Percentiles rank a stretch among this genome's conserved stretches.
These are phyloP conservation scores for Suhomyces vadensis DNA, from an alignment of 805 yeast genomes.

Conservation along the genomic window DNA sequence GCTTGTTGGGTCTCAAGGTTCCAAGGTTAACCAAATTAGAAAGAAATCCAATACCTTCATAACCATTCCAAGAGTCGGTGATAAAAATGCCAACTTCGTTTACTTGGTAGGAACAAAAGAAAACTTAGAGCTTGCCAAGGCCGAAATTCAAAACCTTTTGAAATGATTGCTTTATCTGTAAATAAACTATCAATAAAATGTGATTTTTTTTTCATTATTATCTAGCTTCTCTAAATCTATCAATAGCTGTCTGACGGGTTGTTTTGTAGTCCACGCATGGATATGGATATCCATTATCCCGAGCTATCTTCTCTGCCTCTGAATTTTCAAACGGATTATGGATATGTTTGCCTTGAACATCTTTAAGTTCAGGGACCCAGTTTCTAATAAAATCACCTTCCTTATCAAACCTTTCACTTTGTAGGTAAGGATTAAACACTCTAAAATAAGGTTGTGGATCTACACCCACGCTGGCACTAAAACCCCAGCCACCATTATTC, in stretches of 20 bases:
- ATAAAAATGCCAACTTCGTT: slow-evolving; percentile 53
- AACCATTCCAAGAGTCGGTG: slow-evolving; percentile 61
- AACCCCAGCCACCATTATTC: slow-evolving; percentile 62
- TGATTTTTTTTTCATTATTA: not conserved
- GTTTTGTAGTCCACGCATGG: slow-evolving; percentile 47
- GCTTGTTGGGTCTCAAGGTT: slow-evolving; percentile 77
- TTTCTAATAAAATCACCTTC: slow-evolving; percentile 46
- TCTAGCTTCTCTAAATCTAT: slow-evolving; percentile 40
- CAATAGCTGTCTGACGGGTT: slow-evolving; percentile 44
- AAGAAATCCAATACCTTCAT: slow-evolving; percentile 56
- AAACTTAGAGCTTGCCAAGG: slow-evolving; percentile 42
- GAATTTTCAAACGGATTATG: slow-evolving; percentile 36
- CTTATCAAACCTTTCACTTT: slow-evolving; percentile 50
- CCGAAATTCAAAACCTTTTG: slow-evolving; percentile 13
- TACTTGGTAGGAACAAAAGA: slow-evolving; percentile 61
- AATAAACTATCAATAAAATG: not conserved
- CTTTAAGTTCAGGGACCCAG: slow-evolving; percentile 52
- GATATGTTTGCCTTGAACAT: slow-evolving; percentile 27
- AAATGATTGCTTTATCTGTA: slow-evolving; percentile 1
- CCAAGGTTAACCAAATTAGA: slow-evolving; percentile 63
- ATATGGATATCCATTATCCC: slow-evolving; percentile 37
- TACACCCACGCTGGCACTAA: slow-evolving; percentile 51
- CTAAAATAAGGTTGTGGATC: slow-evolving; percentile 61
- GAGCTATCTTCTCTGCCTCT: slow-evolving; percentile 17
- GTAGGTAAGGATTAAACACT: slow-evolving; percentile 53